phyloP scores from a whole-genome alignment of 2,329 filamentous ascomycete genomes.

The Talaromyces sp. region DNA sequence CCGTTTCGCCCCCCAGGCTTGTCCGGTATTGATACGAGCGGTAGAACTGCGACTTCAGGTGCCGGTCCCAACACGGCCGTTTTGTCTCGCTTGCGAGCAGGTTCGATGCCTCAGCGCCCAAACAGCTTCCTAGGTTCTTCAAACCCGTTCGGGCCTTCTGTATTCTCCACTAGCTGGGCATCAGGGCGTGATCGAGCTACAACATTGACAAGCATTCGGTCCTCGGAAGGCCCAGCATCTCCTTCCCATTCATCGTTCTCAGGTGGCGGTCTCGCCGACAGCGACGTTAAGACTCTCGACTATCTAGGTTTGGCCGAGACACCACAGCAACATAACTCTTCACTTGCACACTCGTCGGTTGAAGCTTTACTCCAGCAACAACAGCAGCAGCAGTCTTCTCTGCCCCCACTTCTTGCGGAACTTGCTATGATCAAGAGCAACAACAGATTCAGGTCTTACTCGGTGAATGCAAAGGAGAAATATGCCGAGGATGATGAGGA shows the following conservation, averaged over 20 bases:
- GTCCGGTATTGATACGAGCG: slow-evolving; percentile 40
- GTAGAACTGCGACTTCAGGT: slow-evolving; percentile 40
- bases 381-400: slow-evolving; percentile 44
- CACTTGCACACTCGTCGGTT: slow-evolving; percentile 60
- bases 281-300: slow-evolving; percentile 87
- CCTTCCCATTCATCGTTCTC: slow-evolving; percentile 84
- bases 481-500: slow-evolving; percentile 87
- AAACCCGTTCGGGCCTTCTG: slow-evolving; percentile 76
- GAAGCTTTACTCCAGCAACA: slow-evolving; percentile 49
- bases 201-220: slow-evolving; percentile 85
- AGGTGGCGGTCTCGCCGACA: slow-evolving; percentile 76
- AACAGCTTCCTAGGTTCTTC: slow-evolving; percentile 57
- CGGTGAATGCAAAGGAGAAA: slow-evolving; percentile 96
- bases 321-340: slow-evolving; percentile 73
- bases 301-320: slow-evolving; percentile 94
- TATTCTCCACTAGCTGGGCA: slow-evolving; percentile 85
- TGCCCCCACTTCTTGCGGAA: slow-evolving; percentile 67
- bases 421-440: slow-evolving; percentile 72
- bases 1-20: slow-evolving; percentile 68
- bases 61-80: slow-evolving; percentile 63
- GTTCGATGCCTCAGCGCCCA: slow-evolving; percentile 87
- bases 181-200: slow-evolving; percentile 75
- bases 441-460: slow-evolving; percentile 93
- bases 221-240: slow-evolving; percentile 80
- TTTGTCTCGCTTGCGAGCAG: slow-evolving; percentile 80